Base-by-base conservation (phyloP, 495 filamentous ascomycete species). In the Talaromyces adpressus region DNA sequence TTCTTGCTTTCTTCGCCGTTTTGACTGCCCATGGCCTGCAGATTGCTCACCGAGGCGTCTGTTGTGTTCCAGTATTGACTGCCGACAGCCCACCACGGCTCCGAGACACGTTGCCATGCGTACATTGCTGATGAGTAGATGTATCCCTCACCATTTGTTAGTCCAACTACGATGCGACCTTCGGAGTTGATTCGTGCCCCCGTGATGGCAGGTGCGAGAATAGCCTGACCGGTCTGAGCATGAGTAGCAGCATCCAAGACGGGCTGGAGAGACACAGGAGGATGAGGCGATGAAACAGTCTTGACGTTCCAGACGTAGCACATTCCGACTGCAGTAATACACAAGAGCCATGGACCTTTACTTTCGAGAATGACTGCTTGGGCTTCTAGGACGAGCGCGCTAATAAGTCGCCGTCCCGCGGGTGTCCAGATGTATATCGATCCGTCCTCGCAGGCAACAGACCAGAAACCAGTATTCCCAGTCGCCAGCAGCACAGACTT, bases 11-110 rank as follows among this genome's bases (percentile, higher is more conserved):
- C 77, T 34, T 79, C 76, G 36, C 84, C 82, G 34, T 83, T 79
- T 12, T 77, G 79, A 3, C 71, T 72, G 20, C 85, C 87, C 8
- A 88, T 87, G 0, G 90, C 85, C 57, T 91, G 87, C 7, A 95
- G 71, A 59, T 91, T 90, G 63, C 88, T 85, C 29, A 92, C 82
- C 0, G 91, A 90, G 12, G 89, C 87, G 65, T 93, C 93, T 39
- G 91, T 92, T n/a, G 89, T 91, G 74, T 96, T 96, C 94, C 95
- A 98, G 72, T 98, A 98, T 72, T 98, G 94, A 70, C 89, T 93
- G 23, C 93, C 93, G 1, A 97, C 91, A 2, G 94, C 93, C 94
- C 95, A 99, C 95, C 94, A 99, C 1, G 89, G 80, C 75, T 99
- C 94, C 4, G 90, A 92, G 12, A 98, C 80, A 9, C 93, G 87